Percentiles rank a stretch among this genome's conserved stretches.
Conservation (phyloP, 192 early-diverging fungal genomes). For the Coemansia umbellata region DNA sequence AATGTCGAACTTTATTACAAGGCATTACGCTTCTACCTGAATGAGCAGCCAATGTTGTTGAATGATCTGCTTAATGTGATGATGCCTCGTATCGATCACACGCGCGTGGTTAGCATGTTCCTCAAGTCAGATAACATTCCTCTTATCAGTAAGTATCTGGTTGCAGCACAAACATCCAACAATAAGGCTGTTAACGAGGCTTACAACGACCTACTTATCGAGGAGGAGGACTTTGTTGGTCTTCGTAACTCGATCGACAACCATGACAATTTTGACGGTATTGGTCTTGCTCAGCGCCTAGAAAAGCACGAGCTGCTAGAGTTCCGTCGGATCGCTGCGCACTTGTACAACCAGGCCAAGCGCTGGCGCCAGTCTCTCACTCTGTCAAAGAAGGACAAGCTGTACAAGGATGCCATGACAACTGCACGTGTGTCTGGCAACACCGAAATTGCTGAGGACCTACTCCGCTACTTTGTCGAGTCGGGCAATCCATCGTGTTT, state of each 20-base stretch:
- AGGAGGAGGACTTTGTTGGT: slow-evolving; percentile 95
- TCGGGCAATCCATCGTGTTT: slow-evolving; percentile 90
- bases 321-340: slow-evolving; percentile 96
- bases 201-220: slow-evolving; percentile 94
- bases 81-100: slow-evolving; percentile 92
- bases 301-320: slow-evolving; percentile 97
- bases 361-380: slow-evolving; percentile 94
- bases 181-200: slow-evolving; percentile 94
- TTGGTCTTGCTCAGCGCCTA: slow-evolving; percentile 83
- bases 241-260: slow-evolving; percentile 92
- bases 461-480: slow-evolving; percentile 94
- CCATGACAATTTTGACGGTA: slow-evolving; percentile 93
- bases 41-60: slow-evolving; percentile 91
- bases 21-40: slow-evolving; percentile 92
- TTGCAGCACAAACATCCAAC: slow-evolving; percentile 91
- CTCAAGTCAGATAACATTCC: slow-evolving; percentile 97
- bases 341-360: slow-evolving; percentile 94
- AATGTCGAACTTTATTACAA: slow-evolving; percentile 99
- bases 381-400: slow-evolving; percentile 93
- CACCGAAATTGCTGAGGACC: slow-evolving; percentile 87
- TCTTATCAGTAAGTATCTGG: slow-evolving; percentile 92
- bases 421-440: slow-evolving; percentile 90
- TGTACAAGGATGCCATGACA: slow-evolving; percentile 99
- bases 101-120: slow-evolving; percentile 95
- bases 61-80: slow-evolving; percentile 89